Base-by-base conservation (phyloP, 2,329 filamentous ascomycete genomes). In the Davidsoniella neocaledoniae region DNA sequence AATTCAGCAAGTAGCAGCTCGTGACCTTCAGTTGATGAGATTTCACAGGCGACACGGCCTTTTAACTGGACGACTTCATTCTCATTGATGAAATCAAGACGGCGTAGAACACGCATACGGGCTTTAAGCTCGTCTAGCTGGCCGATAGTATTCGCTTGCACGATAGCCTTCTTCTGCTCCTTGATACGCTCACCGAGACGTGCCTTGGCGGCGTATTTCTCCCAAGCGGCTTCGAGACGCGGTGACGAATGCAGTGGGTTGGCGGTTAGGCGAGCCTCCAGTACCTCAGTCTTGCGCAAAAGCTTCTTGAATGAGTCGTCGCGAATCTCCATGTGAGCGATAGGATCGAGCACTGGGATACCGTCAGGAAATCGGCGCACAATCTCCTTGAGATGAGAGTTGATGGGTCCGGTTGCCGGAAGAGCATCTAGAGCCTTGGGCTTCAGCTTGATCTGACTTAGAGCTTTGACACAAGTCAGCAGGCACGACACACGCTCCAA, bases 61-160 rank as follows among this genome's bases (percentile, higher is more conserved):
- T 98, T 98, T 60, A 96, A 76, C 68, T 96, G 84, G 7, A 98
- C 88, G 1, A 98, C 88, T 62, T 96, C 91, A 48, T 79, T 76
- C 53, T 96, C 91, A 62, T 94, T 93, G 66, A 95, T 93, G 66
- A 98, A 98, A 4, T 85, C 86, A 9, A 98, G 76, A 49, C 91
- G 86, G 43, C 93, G 86, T 26, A 98, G 74, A 4, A 98, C 91
- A 57, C 91, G 83, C 70, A 95, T 98, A 54, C 91, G 82, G 55
- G 85, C 87, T 69, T 96, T 96, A 54, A 98, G 75, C 65, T 98
- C 91, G 58, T 98, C 91, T 55, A 96, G 74, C 64, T 98, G 90
- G 52, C 91, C 81, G 52, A 96, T 83, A 53, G 83, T 87, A 62
- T 93, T 77, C 0, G 87, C 88, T 56, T 83, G 81, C 19, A 76